phyloP scores from a whole-genome alignment of 768 basidiomycete species.

The Calocybe cyanea region DNA sequence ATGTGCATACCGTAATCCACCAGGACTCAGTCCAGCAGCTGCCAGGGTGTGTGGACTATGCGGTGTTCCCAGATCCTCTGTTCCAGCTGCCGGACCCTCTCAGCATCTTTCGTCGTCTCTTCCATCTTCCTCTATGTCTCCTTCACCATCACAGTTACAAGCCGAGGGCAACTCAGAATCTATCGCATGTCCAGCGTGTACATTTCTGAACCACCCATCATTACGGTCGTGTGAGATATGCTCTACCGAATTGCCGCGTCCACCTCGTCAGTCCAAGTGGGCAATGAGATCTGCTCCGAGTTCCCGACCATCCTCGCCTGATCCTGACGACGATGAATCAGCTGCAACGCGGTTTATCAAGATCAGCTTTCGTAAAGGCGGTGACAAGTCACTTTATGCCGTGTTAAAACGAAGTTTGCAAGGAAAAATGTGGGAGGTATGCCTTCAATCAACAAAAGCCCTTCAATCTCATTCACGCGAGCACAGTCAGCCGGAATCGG shows the following conservation, averaged over 20 bases:
- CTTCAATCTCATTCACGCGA: not conserved
- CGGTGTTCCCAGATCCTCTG: slow-evolving; percentile 61
- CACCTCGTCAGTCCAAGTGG: slow-evolving; percentile 14
- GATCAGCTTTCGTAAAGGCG: slow-evolving; percentile 89
- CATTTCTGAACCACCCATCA: slow-evolving; percentile 84
- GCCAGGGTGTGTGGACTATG: slow-evolving; percentile 76
- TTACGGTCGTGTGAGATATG: slow-evolving; percentile 84
- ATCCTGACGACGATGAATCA: slow-evolving; percentile 32
- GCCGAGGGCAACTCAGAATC: slow-evolving; percentile 27
- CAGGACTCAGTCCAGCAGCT: slow-evolving; percentile 66
- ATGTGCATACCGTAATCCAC: slow-evolving; percentile 82
- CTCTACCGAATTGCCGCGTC: slow-evolving; percentile 55
- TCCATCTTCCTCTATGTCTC: slow-evolving; percentile 34
- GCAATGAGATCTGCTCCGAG: slow-evolving; percentile 59
- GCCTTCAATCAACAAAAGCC: slow-evolving; percentile 4
- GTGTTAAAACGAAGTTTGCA: slow-evolving; percentile 68
- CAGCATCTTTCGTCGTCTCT: slow-evolving; percentile 34
- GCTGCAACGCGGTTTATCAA: slow-evolving; percentile 53
- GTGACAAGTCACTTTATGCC: slow-evolving; percentile 79
- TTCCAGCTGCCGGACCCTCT: slow-evolving; percentile 23
- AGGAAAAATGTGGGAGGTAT: slow-evolving; percentile 73
- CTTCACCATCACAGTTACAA: slow-evolving; percentile 18
- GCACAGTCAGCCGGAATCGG: slow-evolving; percentile 17
- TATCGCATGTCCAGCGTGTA: slow-evolving; percentile 81
- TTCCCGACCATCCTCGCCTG: slow-evolving; percentile 59